phyloP scores from a whole-genome alignment of 2,329 filamentous ascomycete species.

The Teratosphaeria nubilosa region DNA sequence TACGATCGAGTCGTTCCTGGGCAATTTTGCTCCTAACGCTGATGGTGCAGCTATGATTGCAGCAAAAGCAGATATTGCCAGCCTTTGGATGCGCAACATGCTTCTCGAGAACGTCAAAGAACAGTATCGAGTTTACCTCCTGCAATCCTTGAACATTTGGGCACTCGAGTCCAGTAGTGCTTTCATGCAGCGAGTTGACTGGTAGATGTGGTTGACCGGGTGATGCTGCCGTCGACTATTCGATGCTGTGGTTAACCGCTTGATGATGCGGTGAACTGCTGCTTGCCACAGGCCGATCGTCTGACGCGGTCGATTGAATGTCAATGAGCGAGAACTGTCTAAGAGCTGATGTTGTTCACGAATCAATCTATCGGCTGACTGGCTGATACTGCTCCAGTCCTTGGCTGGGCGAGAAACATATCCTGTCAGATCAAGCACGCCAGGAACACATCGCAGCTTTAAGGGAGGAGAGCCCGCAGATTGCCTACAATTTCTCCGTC shows the following conservation, averaged over 20 bases:
- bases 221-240: too few species aligned
- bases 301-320: too few species aligned
- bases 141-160: not conserved
- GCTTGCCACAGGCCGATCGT: too few species aligned
- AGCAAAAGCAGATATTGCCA: not conserved
- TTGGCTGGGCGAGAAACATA: too few species aligned
- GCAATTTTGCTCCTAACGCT: not conserved
- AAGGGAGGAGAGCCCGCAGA: not conserved
- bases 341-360: too few species aligned
- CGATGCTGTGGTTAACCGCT: too few species aligned
- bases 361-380: too few species aligned
- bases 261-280: too few species aligned
- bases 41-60: not conserved
- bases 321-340: too few species aligned
- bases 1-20: conserved; percentile 2
- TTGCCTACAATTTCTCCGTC: conserved; percentile 1
- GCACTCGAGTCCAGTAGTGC: not conserved
- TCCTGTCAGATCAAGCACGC: not conserved
- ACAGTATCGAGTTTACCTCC: not conserved
- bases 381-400: too few species aligned
- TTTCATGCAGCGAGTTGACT: too few species aligned
- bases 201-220: too few species aligned
- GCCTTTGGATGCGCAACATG: not conserved
- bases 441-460: not conserved
- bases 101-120: not conserved